phyloP scores from a whole-genome alignment of 148 eudicot species.

The Cornus kousa region DNA sequence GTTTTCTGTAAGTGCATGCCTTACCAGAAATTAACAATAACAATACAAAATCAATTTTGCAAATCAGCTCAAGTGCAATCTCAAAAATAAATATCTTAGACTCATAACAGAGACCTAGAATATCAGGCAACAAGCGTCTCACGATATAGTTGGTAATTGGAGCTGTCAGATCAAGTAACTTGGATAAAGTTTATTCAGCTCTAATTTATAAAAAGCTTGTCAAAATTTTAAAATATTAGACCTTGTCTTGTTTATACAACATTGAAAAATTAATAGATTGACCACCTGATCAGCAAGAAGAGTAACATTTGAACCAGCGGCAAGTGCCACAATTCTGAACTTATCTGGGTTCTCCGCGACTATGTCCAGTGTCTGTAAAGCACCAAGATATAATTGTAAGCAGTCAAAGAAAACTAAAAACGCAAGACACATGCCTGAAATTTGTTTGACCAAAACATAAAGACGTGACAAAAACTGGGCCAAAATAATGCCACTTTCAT shows the following conservation, averaged over 20 bases:
- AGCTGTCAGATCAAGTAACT: background rate
- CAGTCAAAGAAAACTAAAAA: constrained; percentile 5
- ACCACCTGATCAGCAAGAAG: constrained; percentile 99
- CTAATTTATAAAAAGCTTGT: background rate
- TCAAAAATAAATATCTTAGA: no score
- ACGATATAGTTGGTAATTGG: background rate
- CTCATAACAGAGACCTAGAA: background rate
- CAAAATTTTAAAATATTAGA: background rate
- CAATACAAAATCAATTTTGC: background rate
- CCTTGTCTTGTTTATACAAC: background rate
- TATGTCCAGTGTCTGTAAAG: constrained; percentile 83
- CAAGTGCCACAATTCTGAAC: constrained; percentile 91
- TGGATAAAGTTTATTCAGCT: background rate
- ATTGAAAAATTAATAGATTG: background rate
- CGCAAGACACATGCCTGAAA: background rate
- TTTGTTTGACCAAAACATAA: no score
- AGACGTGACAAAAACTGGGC: background rate
- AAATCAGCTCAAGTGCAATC: background rate
- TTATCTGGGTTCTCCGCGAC: constrained; percentile 91
- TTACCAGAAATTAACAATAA: background rate
- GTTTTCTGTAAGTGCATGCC: background rate
- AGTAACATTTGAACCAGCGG: constrained; percentile 97
- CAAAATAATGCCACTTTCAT: no score
- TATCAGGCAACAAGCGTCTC: background rate
- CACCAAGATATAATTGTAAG: constrained; percentile 18